Base-by-base conservation (phyloP, 352 stramenopile species). In the Globisporangium megalacanthum region DNA sequence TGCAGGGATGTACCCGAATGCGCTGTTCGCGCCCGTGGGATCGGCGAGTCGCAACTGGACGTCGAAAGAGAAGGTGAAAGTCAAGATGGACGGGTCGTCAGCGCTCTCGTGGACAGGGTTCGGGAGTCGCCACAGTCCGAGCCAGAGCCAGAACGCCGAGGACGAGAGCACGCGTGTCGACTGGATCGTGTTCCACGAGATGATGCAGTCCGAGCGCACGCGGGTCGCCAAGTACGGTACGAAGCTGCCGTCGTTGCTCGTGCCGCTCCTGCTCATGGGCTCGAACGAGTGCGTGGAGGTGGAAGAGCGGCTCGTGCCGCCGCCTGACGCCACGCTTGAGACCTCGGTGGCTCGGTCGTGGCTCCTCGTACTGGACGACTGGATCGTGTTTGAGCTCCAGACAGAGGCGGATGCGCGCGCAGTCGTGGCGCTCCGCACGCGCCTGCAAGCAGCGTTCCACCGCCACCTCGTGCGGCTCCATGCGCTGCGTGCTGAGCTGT, bases 161-260 rank as follows among this genome's bases (percentile, higher is more conserved):
- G 55, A 64, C 25, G 57, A 77, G 20, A 50, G 59, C 53, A 60
- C 54, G 1, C 68, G 62, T 5, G 52, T 80, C 31, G 73, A 93
- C 51, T 93, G 80, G 80, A 73, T 89, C 10, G 69, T 88, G 54
- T 93, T 88, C 54, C 80, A 93, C 52, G 83, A 90, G 64, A 93
- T 93, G 83, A 89, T 89, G 76, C 83, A 93, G 57, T 86, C 77
- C 3, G 77, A 89, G 47, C 75, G 70, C 51, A 77, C 64, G 14
- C 80, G 83, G 9, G 55, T 86, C 6, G 83, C 81, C 10, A 88
- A 89, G 56, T 85, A 90, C 60, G 75, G 69, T 17, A 86, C 80
- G 6, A 89, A 85, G 54, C 58, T 93, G 25, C 72, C 80, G 19
- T 88, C 80, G 14, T 33, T 62, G 42, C 60, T 89, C 22, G 58